Conservation (phyloP, 2,329 filamentous ascomycete species). For the Microascus cirrosus region DNA sequence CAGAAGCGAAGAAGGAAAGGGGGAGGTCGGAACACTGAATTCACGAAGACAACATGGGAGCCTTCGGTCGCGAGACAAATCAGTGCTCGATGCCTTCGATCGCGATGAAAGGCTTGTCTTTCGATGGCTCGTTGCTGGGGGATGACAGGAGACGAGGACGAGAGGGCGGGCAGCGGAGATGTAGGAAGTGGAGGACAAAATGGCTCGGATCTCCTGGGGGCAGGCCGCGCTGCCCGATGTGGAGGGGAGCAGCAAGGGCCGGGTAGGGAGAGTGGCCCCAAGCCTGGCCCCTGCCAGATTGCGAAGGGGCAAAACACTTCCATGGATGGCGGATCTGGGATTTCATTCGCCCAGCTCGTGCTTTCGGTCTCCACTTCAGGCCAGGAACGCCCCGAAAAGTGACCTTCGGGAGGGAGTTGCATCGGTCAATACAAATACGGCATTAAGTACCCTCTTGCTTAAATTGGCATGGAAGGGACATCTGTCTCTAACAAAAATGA, state of each 20-base stretch:
- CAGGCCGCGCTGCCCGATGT: not conserved
- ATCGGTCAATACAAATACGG: not conserved
- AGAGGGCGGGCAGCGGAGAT: not conserved
- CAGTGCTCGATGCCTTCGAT: not conserved
- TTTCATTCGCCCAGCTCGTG: not conserved
- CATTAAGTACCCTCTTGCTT: not conserved
- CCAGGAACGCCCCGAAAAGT: conserved; percentile 1
- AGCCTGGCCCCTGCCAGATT: not conserved
- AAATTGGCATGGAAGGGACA: not conserved
- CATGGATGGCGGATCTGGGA: not conserved
- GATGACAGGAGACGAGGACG: conserved; percentile 3
- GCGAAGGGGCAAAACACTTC: not conserved
- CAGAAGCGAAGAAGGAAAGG: conserved; percentile 4
- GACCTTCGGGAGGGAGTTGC: not conserved
- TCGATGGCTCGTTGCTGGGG: not conserved
- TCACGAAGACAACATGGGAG: not conserved
- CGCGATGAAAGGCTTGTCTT: not conserved
- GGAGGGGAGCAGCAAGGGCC: not conserved
- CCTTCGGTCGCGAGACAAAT: not conserved
- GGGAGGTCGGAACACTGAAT: not conserved
- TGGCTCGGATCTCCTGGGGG: not conserved
- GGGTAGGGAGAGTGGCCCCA: not conserved
- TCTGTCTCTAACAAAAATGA: not conserved
- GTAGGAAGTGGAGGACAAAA: conserved; percentile 3
- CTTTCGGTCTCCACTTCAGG: not conserved